Evolutionary conservation across 306 rosid genomes (phyloP), one percentile per base, ranked within the genome.

Genomic region (Oxytropis ochrocephala): DNA sequence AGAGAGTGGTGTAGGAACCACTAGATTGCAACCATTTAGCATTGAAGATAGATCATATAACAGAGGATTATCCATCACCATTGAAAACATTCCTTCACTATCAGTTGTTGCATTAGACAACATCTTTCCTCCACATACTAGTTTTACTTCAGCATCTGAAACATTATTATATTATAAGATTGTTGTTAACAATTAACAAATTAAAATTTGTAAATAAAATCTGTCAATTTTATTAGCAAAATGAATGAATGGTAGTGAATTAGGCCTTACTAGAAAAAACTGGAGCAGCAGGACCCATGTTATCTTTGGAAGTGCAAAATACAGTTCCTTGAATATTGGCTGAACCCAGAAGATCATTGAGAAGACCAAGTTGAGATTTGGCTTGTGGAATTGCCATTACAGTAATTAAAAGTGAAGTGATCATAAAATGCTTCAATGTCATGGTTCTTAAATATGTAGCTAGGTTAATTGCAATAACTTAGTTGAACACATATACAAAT

Each of bases 71-170:
- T 78, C 66, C 71, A 66, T 60, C 59, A 5, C 14, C 0, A 78
- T 72, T 1, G 75, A 66, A 60, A 78, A 78, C 7, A 3, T 67
- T 33, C 82, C 82, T 49, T 63, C 66, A 30, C 21, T 70, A 41
- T 67, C 9, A 0, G 75, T 72, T 72, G 11, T 67, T 50, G 67
- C 75, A 32, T 35, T 13, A 7, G 71, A 58, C n/a, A 66, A 0
- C 59, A 67, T 74, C 39, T 41, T 73, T 21, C 46, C 82, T 29
- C 75, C 82, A 51, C 82, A 78, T 17, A n/a, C 1, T 35, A 78
- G 53, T 51, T 78, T 29, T 41, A 78, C 75, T 59, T 73, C 8
- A 72, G 82, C 82, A 78, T 78, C 82, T 78, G 78, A 72, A 66
- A 78, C 9, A 68, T 67, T 24, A 50, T 17, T 21, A 27, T 49